phyloP scores from a whole-genome alignment of 768 basidiomycete genomes.

The Panaeolus cyanescens region DNA sequence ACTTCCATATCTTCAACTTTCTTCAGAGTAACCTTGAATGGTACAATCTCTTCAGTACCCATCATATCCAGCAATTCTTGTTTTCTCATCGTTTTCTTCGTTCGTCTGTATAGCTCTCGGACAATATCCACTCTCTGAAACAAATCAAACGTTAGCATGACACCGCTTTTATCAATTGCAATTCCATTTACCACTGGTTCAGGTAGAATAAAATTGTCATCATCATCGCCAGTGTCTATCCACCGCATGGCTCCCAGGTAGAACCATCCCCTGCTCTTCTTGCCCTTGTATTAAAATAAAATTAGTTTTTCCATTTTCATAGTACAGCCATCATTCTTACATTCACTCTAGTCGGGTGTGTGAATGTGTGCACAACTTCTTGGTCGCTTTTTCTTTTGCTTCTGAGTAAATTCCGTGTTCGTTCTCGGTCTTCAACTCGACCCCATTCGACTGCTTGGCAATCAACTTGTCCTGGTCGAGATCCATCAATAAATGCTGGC shows the following conservation, averaged over 20 bases:
- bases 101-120: conserved; percentile 36
- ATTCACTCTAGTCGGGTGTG: conserved; percentile 41
- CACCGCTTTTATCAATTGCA: not conserved
- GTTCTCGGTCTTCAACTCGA: conserved; percentile 29
- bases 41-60: conserved; percentile 40
- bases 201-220: conserved; percentile 42
- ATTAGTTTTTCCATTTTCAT: conserved; percentile 4
- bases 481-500: conserved; percentile 52
- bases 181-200: conserved; percentile 32
- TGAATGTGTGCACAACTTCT: conserved; percentile 50
- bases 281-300: conserved; percentile 29
- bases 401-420: conserved; percentile 16
- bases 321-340: conserved; percentile 26
- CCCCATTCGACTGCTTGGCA: conserved; percentile 61
- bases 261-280: conserved; percentile 34
- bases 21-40: conserved; percentile 44
- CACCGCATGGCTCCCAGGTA: conserved; percentile 55
- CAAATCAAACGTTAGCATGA: not conserved
- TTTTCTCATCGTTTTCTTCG: conserved; percentile 29
- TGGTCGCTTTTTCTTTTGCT: conserved; percentile 32
- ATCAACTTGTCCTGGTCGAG: not conserved
- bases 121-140: conserved; percentile 32
- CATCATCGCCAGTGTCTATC: conserved; percentile 30
- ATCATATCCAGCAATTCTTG: conserved; percentile 39
- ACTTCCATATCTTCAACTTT: conserved; percentile 12